Conservation (phyloP, 2,329 filamentous ascomycete species). For the Sporothrix humicola region DNA sequence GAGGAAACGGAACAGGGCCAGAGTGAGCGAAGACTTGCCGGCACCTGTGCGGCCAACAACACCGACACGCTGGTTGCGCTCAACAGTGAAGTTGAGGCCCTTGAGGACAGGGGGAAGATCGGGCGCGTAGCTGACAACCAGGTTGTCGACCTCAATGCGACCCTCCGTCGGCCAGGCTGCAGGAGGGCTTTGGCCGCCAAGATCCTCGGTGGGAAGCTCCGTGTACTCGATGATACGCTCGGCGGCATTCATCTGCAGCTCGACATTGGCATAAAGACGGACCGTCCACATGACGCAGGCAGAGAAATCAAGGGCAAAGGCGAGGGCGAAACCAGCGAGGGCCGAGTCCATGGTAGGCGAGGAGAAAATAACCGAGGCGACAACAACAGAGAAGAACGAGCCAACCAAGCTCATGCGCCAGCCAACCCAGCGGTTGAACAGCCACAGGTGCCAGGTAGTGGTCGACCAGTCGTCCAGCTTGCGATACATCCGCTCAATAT, state of each 20-base stretch:
- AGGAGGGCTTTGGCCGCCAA: conserved; percentile 65
- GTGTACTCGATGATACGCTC: conserved; percentile 79
- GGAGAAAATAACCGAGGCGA: conserved; percentile 68
- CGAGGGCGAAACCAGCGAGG: conserved; percentile 75
- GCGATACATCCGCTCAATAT: conserved; percentile 71
- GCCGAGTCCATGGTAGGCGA: conserved; percentile 68
- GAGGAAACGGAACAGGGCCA: conserved; percentile 79
- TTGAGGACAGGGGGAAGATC: conserved; percentile 74
- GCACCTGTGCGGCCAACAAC: conserved; percentile 79
- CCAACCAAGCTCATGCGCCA: conserved; percentile 74
- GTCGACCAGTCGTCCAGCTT: conserved; percentile 71
- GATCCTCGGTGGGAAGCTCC: conserved; percentile 69
- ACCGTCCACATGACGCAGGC: conserved; percentile 68
- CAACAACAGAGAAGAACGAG: conserved; percentile 68
- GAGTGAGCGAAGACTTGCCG: conserved; percentile 76
- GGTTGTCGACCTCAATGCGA: conserved; percentile 71
- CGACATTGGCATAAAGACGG: conserved; percentile 70
- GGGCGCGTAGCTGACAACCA: conserved; percentile 73
- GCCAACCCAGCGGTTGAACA: conserved; percentile 78
- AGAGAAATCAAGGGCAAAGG: conserved; percentile 74
- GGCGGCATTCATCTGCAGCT: conserved; percentile 79
- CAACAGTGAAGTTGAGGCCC: conserved; percentile 69
- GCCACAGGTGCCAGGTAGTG: conserved; percentile 70
- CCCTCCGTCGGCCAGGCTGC: conserved; percentile 79
- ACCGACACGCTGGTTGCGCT: conserved; percentile 72